A percentile compares a stretch with the other conserved stretches of the same genome.
These are phyloP conservation scores for Hericium coralloides DNA, from an alignment of 768 basidiomycete genomes.

Conservation along the genomic window DNA sequence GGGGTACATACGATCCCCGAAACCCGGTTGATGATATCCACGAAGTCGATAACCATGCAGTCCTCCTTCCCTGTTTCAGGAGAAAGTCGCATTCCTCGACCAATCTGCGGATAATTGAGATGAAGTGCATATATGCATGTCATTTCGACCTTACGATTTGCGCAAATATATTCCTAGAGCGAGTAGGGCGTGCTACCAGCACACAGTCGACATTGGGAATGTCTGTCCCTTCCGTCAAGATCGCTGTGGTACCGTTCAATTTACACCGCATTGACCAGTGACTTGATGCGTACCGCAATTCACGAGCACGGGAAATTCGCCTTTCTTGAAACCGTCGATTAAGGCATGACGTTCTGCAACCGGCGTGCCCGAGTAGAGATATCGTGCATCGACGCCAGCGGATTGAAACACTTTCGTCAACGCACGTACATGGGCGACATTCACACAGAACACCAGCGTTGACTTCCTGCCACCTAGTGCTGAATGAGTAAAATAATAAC, in stretches of 20 bases:
- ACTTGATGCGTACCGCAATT: conserved; percentile 60
- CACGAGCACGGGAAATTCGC: conserved; percentile 75
- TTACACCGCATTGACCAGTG: not conserved
- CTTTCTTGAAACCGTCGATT: conserved; percentile 57
- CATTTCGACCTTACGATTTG: conserved; percentile 66
- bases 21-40: conserved; percentile 63
- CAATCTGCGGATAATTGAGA: conserved; percentile 46
- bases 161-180: conserved; percentile 80
- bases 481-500: not conserved
- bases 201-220: conserved; percentile 94
- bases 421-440: conserved; percentile 67
- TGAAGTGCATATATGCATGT: not conserved
- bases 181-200: conserved; percentile 79
- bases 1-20: conserved; percentile 70
- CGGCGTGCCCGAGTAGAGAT: conserved; percentile 64
- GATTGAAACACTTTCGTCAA: conserved; percentile 66
- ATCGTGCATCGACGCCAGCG: conserved; percentile 79
- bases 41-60: conserved; percentile 88
- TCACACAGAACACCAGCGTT: conserved; percentile 88
- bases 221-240: conserved; percentile 90
- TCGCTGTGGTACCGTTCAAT: conserved; percentile 35
- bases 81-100: conserved; percentile 84
- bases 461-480: conserved; percentile 51
- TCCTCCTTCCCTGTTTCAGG: conserved; percentile 72
- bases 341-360: conserved; percentile 52